Evolutionary conservation across 169 alveolate genomes (phyloP).

Genomic region (Cryptosporidium ryanae): DNA sequence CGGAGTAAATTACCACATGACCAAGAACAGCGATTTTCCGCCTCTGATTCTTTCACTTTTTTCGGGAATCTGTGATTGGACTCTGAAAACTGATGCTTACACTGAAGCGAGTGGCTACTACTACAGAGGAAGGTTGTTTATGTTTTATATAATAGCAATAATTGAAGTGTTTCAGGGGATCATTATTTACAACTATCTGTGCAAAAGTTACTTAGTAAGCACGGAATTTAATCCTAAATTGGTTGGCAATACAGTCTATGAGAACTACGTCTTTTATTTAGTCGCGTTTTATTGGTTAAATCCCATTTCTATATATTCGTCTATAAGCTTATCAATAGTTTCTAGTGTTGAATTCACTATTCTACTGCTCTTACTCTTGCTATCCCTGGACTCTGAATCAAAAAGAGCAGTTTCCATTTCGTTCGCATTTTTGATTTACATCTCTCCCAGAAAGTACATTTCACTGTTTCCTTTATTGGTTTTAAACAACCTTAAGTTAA

Average conservation of each 20-base stretch:
- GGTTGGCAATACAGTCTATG: background rate
- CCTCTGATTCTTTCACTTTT: conserved; percentile 2
- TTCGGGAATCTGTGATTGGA: background rate
- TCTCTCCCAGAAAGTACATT: conserved; percentile 7
- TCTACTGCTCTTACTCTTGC: conserved; percentile 11
- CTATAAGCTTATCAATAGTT: conserved; percentile 30
- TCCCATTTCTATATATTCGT: conserved; percentile 28
- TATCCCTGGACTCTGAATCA: background rate
- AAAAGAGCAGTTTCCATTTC: conserved; percentile 9
- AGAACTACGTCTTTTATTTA: background rate
- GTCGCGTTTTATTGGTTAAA: conserved; percentile 36
- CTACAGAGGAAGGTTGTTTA: background rate
- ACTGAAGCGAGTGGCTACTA: too few relatives aligned
- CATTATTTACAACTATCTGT: conserved; percentile 9
- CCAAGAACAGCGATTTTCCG: conserved; percentile 15
- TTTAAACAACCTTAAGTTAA: background rate
- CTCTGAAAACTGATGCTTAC: background rate
- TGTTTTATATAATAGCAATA: conserved; percentile 1
- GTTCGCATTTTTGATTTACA: conserved; percentile 11
- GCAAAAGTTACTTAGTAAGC: background rate
- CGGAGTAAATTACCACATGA: conserved; percentile 6
- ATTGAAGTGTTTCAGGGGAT: conserved; percentile 29
- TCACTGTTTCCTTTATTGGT: conserved; percentile 7
- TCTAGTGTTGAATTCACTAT: conserved; percentile 8
- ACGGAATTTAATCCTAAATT: background rate